phyloP scores from a whole-genome alignment of 176 grass and related monocot species.

The Zoysia pacifica region DNA sequence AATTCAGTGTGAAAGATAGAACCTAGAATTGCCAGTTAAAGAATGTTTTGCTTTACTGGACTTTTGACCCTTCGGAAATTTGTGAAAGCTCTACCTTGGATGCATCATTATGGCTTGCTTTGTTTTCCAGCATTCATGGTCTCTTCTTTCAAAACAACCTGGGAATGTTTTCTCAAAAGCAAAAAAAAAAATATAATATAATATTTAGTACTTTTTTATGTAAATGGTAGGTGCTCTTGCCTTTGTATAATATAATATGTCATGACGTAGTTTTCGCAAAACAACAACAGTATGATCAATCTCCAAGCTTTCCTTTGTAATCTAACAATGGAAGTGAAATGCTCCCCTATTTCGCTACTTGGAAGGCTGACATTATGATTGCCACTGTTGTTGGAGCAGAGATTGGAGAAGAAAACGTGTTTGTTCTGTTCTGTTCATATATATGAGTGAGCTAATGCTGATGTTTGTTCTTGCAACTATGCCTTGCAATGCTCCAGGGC shows the following conservation, averaged over 20 bases:
- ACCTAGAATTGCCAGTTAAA: slow-evolving; percentile 18
- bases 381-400: background rate
- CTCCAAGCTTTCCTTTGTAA: background rate
- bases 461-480: background rate
- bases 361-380: background rate
- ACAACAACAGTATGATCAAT: background rate
- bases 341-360: background rate
- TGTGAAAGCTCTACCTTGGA: slow-evolving; percentile 30
- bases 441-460: background rate
- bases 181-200: background rate
- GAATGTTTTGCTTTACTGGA: slow-evolving; percentile 38
- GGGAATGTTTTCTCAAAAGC: background rate
- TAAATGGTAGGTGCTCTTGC: background rate
- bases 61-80: slow-evolving; percentile 24
- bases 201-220: background rate
- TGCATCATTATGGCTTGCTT: slow-evolving; percentile 17
- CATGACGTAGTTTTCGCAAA: slow-evolving; percentile 6
- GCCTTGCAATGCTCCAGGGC: slow-evolving; percentile 36
- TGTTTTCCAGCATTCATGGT: slow-evolving; percentile 9
- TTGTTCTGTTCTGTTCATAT: background rate
- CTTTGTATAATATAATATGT: background rate
- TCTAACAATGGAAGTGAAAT: background rate
- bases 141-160: slow-evolving; percentile 4
- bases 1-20: background rate
- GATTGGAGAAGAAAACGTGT: background rate